Conservation (phyloP, 2,329 filamentous ascomycete species). For the Chaetothyriales sp. region DNA sequence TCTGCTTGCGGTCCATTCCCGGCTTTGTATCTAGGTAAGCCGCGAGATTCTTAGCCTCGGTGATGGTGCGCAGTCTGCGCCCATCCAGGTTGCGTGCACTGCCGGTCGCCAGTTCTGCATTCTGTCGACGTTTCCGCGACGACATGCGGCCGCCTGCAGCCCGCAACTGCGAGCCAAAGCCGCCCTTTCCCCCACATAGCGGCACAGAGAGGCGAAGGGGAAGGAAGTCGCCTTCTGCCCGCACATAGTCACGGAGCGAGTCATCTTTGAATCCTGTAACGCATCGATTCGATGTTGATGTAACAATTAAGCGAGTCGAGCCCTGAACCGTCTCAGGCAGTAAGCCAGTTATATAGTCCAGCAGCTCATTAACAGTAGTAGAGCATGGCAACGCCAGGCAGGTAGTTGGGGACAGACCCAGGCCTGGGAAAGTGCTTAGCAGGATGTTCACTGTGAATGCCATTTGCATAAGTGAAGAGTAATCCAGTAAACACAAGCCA, state of each 20-base stretch:
- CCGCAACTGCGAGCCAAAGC: conserved; percentile 92
- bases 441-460: conserved; percentile 55
- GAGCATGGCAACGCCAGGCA: conserved; percentile 57
- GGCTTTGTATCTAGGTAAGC: conserved; percentile 93
- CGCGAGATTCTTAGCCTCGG: conserved; percentile 86
- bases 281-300: conserved; percentile 65
- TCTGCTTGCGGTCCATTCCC: conserved; percentile 91
- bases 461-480: conserved; percentile 2
- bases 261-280: conserved; percentile 38
- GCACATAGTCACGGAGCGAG: conserved; percentile 12
- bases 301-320: conserved; percentile 54
- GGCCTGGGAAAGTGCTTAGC: conserved; percentile 68
- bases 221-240: conserved; percentile 40
- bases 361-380: conserved; percentile 55
- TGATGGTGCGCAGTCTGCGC: conserved; percentile 75
- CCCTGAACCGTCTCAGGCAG: conserved; percentile 42
- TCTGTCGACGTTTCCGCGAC: conserved; percentile 68
- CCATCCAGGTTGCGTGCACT: conserved; percentile 92
- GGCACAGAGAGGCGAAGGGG: conserved; percentile 68
- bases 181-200: conserved; percentile 86
- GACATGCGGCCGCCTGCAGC: conserved; percentile 97
- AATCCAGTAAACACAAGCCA: no score
- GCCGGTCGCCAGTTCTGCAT: conserved; percentile 43
- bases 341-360: conserved; percentile 43
- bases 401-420: conserved; percentile 69